These are phyloP conservation scores for Mucor irregularis DNA, from an alignment of 371 early-diverging fungal species.

Conservation along the genomic window DNA sequence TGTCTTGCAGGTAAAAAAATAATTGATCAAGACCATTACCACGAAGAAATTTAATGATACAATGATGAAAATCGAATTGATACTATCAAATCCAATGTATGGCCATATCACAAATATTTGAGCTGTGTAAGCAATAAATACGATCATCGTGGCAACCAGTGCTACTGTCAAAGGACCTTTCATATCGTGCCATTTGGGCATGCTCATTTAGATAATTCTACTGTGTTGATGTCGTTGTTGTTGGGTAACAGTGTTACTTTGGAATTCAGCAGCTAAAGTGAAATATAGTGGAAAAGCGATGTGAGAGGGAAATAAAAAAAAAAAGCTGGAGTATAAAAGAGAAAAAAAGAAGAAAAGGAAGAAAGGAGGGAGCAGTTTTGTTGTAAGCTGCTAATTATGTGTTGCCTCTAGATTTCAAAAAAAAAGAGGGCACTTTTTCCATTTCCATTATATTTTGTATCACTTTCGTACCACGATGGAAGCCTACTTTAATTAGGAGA, in stretches of 20 bases:
- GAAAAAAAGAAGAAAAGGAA: neutral
- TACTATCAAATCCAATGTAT: conserved; percentile 23
- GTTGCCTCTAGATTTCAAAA: neutral
- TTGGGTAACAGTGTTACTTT: too few relatives aligned
- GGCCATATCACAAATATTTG: conserved; percentile 47
- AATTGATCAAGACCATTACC: conserved; percentile 74
- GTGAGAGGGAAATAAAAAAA: neutral
- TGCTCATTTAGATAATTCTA: neutral
- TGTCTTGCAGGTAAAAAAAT: conserved; percentile 74
- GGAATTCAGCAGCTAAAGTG: too few relatives aligned
- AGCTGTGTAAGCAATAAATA: conserved; percentile 40
- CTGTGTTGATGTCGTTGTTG: too few relatives aligned
- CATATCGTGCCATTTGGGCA: neutral
- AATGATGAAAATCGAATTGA: conserved; percentile 44
- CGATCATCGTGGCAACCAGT: conserved; percentile 24
- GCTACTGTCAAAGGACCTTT: conserved; percentile 36
- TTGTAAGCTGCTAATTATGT: neutral
- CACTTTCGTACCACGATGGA: conserved; percentile 20
- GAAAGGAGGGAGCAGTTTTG: neutral
- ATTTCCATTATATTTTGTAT: conserved; percentile 13
- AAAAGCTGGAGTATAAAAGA: neutral
- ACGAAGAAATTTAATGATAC: conserved; percentile 70
- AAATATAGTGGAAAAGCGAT: too few relatives aligned
- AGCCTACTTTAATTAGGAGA: conserved; percentile 9
- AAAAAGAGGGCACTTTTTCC: conserved; percentile 1